A percentile compares a stretch with the other conserved stretches of the same genome.
Conservation (phyloP, 768 basidiomycete species). For the Suillus tomentosus region DNA sequence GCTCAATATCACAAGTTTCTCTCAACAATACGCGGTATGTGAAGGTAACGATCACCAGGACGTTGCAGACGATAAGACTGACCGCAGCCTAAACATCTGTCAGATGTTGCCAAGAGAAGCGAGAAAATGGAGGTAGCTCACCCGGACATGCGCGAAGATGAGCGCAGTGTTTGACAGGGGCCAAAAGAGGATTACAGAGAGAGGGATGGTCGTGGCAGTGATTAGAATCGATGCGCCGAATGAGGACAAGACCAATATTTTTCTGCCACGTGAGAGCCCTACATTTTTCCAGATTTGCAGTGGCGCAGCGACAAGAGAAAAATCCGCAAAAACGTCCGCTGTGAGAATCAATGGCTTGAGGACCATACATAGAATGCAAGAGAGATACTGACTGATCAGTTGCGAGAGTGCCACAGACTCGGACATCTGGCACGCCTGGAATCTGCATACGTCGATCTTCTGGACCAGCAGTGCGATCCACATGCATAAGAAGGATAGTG, state of each 20-base stretch:
- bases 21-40: slow-evolving; percentile 19
- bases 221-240: slow-evolving; percentile 28
- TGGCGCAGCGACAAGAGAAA: not conserved
- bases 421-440: slow-evolving; percentile 14
- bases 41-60: slow-evolving; percentile 31
- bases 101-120: not conserved
- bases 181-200: slow-evolving; percentile 15
- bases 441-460: slow-evolving; percentile 19
- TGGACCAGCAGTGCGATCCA: slow-evolving; percentile 11
- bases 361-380: not conserved
- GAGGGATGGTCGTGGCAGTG: slow-evolving; percentile 20
- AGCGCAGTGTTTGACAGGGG: slow-evolving; percentile 15
- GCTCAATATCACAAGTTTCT: slow-evolving; percentile 14
- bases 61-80: slow-evolving; percentile 29
- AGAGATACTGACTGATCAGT: slow-evolving; percentile 22
- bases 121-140: not conserved
- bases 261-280: slow-evolving; percentile 19
- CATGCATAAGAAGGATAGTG: slow-evolving; percentile 20
- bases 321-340: not conserved
- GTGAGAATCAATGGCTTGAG: not conserved
- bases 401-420: slow-evolving; percentile 17
- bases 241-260: slow-evolving; percentile 20
- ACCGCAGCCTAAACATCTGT: slow-evolving; percentile 20
- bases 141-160: slow-evolving; percentile 27
- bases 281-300: slow-evolving; percentile 19